Base-by-base conservation (phyloP, 2,329 filamentous ascomycete genomes). In the Exutisphaerella laricina region DNA sequence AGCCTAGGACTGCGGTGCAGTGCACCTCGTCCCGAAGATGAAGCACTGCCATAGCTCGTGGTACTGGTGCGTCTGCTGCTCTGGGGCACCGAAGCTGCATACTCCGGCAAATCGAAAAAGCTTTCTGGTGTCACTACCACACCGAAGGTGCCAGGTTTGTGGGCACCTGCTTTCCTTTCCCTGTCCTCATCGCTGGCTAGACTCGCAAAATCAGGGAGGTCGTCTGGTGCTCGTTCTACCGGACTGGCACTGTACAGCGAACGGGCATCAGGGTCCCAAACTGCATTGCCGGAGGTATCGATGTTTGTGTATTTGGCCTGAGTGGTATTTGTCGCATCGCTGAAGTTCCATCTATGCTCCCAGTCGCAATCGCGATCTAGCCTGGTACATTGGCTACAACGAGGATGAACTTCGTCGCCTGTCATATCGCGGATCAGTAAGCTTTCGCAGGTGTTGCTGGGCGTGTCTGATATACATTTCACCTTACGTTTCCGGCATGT, bases 341-440 rank as follows among this genome's bases (percentile, higher is more conserved):
- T 63, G 53, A 64, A 65, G 44, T 62, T 63, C 62, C 67, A 65
- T 34, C 76, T 68, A 12, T 74, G 73, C 45, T 70, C 72, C 61
- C 78, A 80, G 55, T 79, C 76, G 57, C 77, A 79, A 25, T 66
- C 65, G 55, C 78, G 73, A 33, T 74, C 72, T 16, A 79, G 64
- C 41, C 75, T 67, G 21, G 70, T 66, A 58, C 76, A 79, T 66
- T 76, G 75, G 66, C 52, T 50, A 36, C 52, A 55, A 44, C 52
- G 50, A 30, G 45, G 41, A 29, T 44, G 41, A 12, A 26, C 23
- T 22, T 39, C 41, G 35, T 39, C 35, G 20, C 35, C 34, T 39
- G 41, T 31, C 9, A 13, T 6, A 22, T 6, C 23, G 26, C 16
- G 4, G n/a, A n/a, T 43, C 33, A 43, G 33, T 13, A 3, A 8